Evolutionary conservation across 345 rosid species (phyloP).

Genomic region (Boechera divaricarpa): DNA sequence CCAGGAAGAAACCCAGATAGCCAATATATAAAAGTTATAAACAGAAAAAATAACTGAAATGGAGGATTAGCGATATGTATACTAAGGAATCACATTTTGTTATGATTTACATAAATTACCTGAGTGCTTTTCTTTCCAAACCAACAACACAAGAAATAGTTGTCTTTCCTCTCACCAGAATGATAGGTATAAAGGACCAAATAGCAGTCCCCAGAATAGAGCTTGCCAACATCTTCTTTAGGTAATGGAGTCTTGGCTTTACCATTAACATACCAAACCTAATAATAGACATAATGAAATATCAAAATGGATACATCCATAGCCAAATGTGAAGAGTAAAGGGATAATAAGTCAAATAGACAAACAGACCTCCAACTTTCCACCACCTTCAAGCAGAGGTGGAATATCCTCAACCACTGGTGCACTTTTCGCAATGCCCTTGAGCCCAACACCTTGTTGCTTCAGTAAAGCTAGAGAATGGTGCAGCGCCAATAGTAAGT

Average conservation of each 20-base stretch:
- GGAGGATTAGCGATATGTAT: conserved; percentile 3
- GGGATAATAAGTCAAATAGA: conserved; percentile 16
- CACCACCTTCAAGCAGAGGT: conserved; percentile 95
- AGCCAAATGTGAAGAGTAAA: conserved; percentile 10
- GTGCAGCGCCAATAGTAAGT: conserved; percentile 34
- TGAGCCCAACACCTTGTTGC: conserved; percentile 93
- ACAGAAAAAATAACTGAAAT: conserved; percentile 5
- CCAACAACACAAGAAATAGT: conserved; percentile 89
- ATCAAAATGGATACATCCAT: conserved; percentile 9
- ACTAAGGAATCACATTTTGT: neutral
- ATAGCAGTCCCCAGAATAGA: conserved; percentile 96
- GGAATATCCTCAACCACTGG: conserved; percentile 91
- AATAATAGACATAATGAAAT: conserved; percentile 25
- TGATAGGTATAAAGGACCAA: conserved; percentile 88
- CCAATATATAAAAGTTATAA: neutral
- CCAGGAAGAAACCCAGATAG: conserved; percentile 13
- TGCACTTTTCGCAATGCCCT: conserved; percentile 76
- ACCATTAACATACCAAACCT: conserved; percentile 94
- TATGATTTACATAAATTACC: conserved; percentile 53
- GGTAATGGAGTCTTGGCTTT: conserved; percentile 79
- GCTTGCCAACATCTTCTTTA: conserved; percentile 88
- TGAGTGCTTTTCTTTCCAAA: conserved; percentile 83
- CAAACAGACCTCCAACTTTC: conserved; percentile 86
- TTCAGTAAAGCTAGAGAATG: conserved; percentile 76
- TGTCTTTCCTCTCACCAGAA: conserved; percentile 96